Conservation (phyloP, 768 basidiomycete species). For the Botryobasidium botryosum region DNA sequence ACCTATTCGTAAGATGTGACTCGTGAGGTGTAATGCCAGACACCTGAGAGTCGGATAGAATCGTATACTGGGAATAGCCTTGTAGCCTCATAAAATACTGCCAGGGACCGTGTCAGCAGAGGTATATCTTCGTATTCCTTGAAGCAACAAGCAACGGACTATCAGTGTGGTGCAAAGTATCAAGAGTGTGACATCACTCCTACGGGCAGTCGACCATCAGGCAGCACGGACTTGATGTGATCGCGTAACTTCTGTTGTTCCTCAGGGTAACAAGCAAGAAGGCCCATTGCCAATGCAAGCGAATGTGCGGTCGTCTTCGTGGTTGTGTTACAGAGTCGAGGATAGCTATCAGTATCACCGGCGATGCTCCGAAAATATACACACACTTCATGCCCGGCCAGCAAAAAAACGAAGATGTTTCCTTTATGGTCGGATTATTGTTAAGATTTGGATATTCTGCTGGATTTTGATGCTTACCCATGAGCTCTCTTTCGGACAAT, state of each 20-base stretch:
- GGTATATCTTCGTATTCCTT: slow-evolving; percentile 6
- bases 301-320: slow-evolving; percentile 6
- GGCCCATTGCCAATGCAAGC: slow-evolving; percentile 2
- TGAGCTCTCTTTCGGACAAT: no score
- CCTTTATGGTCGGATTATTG: not conserved
- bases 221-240: not conserved
- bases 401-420: slow-evolving; percentile 6
- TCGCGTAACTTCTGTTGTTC: no score
- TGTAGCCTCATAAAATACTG: slow-evolving; percentile 2
- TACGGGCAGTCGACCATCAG: not conserved
- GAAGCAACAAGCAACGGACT: no score
- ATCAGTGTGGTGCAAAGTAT: no score
- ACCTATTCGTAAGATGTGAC: not conserved
- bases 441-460: no score
- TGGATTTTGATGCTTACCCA: no score
- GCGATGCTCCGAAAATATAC: not conserved
- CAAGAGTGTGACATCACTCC: no score
- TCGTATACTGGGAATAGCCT: slow-evolving; percentile 3
- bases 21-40: no score
- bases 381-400: no score
- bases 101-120: not conserved
- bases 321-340: no score
- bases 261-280: no score
- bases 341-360: not conserved
- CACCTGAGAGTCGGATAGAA: no score